Base-by-base conservation (phyloP, 768 basidiomycete genomes). In the Fomitopsis pulvina region DNA sequence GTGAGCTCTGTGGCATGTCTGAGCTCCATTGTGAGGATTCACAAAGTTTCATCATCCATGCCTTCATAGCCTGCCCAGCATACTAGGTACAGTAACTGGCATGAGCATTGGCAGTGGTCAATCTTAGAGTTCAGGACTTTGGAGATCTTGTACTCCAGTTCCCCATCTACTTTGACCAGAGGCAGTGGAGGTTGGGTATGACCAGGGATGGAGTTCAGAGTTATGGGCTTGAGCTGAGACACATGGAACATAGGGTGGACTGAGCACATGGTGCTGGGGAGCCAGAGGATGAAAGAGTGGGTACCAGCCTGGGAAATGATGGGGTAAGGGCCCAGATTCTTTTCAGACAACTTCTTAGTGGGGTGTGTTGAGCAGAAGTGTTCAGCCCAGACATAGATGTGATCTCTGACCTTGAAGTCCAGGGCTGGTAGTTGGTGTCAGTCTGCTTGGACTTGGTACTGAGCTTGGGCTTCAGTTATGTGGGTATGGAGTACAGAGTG, bases 171-270 rank as follows among this genome's bases (percentile, higher is more conserved):
- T 2, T 41, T 9, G 24, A 55, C 42, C 26, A 47, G 46, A 14
- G 48, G 48, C 18, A 51, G 56, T 20, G 51, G 53, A 42, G 52
- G n/a, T 39, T 48, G 54, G n/a, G 34, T 30, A 11, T 48, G 29
- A 16, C 48, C 45, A 22, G 57, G 55, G 24, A 58, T 56, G 24
- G 47, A 5, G 48, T 51, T 53, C 26, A 45, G 55, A 32, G 48
- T 50, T 21, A 41, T 49, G 5, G 49, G 48, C 34, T 66, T 52
- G 4, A 56, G 52, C 18, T 56, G 52, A 5, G 57, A 60, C 8
- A 60, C 50, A 29, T 62, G 57, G 48, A 61, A 61, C 4, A 59
- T 46, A 2, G 59, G 60, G 41, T 62, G 57, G 1, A 64, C 52
- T 18, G 48, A 20, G 16, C 40, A 20, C 30, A 63, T 48, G 18